phyloP scores from a whole-genome alignment of 495 filamentous ascomycete genomes.

The Amniculicola lignicola region DNA sequence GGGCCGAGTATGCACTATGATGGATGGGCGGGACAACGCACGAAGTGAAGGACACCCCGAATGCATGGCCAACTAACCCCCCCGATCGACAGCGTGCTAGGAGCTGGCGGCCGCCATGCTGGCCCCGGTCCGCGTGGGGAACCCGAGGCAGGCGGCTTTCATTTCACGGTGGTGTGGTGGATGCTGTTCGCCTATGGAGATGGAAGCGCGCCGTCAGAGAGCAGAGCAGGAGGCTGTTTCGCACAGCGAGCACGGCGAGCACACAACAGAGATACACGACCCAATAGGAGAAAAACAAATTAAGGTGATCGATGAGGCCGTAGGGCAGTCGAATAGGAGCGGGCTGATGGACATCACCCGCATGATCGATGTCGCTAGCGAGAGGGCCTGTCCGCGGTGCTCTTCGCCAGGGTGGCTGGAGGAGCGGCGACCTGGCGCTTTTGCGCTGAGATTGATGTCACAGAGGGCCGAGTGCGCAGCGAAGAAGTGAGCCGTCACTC shows the following conservation, averaged over 20 bases:
- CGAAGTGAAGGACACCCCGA: slow-evolving; percentile 13
- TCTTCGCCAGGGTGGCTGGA: no score
- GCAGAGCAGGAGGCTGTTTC: no score
- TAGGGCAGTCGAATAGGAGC: slow-evolving; percentile 32
- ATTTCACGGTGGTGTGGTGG: not conserved
- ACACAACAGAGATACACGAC: no score
- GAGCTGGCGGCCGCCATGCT: not conserved
- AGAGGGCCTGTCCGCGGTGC: no score
- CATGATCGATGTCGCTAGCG: no score
- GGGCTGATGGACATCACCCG: slow-evolving; percentile 7
- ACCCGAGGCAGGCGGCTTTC: not conserved
- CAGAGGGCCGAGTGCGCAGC: no score
- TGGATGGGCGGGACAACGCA: slow-evolving; percentile 18
- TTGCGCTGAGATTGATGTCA: no score
- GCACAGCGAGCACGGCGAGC: no score
- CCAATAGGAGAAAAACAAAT: slow-evolving; percentile 34
- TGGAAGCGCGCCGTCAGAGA: not conserved
- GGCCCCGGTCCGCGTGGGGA: slow-evolving; percentile 8
- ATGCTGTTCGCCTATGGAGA: not conserved
- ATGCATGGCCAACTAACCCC: slow-evolving; percentile 34
- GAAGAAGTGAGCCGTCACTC: no score
- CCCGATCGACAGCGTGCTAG: slow-evolving; percentile 5
- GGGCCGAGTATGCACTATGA: slow-evolving; percentile 2
- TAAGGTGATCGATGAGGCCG: not conserved
- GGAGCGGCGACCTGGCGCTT: no score